Evolutionary conservation across 2,329 filamentous ascomycete genomes (phyloP).

Genomic region (Tolypocladium ovalisporum): DNA sequence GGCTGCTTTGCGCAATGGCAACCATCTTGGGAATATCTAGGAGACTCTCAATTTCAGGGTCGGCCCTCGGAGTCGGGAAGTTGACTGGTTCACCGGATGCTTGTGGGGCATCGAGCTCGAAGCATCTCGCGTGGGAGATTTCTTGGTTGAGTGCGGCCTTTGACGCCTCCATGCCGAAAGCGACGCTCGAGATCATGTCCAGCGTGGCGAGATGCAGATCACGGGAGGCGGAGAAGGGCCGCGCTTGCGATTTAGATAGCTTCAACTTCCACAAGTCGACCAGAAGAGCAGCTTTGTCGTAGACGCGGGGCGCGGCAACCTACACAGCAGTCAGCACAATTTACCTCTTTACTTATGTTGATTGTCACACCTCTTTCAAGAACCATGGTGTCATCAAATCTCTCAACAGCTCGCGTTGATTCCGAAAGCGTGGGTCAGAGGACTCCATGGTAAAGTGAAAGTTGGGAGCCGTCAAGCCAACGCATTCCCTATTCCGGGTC

Average conservation of each 20-base stretch:
- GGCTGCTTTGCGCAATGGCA: conserved; percentile 11
- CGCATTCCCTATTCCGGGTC: conserved; percentile 11
- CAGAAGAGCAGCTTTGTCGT: conserved; percentile 17
- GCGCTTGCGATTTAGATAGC: conserved; percentile 11
- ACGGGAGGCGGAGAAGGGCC: conserved; percentile 18
- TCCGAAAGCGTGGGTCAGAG: conserved; percentile 18
- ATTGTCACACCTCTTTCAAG: conserved; percentile 13
- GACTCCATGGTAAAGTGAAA: conserved; percentile 23
- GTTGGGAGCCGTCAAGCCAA: conserved; percentile 12
- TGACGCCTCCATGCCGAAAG: conserved; percentile 18
- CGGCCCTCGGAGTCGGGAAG: conserved; percentile 7
- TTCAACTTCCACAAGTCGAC: conserved; percentile 24
- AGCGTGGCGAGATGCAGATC: conserved; percentile 21
- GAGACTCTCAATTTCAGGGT: conserved; percentile 10
- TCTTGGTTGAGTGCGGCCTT: conserved; percentile 8
- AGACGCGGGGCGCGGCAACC: conserved; percentile 23
- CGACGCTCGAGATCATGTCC: conserved; percentile 23
- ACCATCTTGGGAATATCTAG: conserved; percentile 15
- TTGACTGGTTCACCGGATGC: conserved; percentile 2
- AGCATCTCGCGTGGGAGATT: conserved; percentile 3
- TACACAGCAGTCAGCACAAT: conserved; percentile 5
- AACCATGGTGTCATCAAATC: conserved; percentile 27
- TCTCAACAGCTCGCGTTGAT: conserved; percentile 19
- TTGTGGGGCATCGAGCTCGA: not conserved
- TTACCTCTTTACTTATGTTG: not conserved